phyloP scores from a whole-genome alignment of 2,329 filamentous ascomycete species.

The Byssochlamys sp. region DNA sequence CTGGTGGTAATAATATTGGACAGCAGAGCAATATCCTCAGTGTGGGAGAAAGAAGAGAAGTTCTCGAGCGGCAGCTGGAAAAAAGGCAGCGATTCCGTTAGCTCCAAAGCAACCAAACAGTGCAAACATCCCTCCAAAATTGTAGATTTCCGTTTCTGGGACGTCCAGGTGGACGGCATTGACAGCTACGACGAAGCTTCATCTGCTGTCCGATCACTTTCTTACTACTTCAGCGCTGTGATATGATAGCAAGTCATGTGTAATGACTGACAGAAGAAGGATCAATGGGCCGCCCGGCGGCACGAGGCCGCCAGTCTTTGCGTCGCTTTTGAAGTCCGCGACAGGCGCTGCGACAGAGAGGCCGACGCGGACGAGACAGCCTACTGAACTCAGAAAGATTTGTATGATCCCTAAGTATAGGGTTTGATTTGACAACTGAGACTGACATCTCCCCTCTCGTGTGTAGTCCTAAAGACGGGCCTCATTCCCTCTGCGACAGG shows the following conservation, averaged over 20 bases:
- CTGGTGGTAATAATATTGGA: constrained; percentile 3
- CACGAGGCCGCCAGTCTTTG: constrained; percentile 66
- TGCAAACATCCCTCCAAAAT: constrained; percentile 27
- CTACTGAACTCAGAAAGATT: constrained; percentile 70
- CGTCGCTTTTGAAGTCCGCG: constrained; percentile 33
- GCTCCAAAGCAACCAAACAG: constrained; percentile 21
- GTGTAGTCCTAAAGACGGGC: constrained; percentile 73
- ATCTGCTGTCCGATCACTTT: not conserved
- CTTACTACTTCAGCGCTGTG: constrained; percentile 8
- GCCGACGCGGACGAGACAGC: constrained; percentile 50
- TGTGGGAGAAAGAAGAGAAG: constrained; percentile 11
- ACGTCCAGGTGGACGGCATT: constrained; percentile 2
- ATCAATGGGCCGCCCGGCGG: constrained; percentile 77
- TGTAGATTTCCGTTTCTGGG: constrained; percentile 27
- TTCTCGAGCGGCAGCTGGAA: constrained; percentile 9
- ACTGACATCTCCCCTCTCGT: constrained; percentile 11
- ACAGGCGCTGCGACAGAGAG: constrained; percentile 39
- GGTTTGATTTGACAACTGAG: constrained; percentile 1
- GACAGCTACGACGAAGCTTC: not conserved
- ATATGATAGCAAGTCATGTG: constrained; percentile 12
- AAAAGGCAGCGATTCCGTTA: constrained; percentile 2
- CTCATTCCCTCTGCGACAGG: constrained; percentile 88
- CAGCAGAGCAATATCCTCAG: constrained; percentile 1
- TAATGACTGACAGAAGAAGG: constrained; percentile 75
- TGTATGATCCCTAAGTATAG: constrained; percentile 50